Conservation (phyloP, 2,329 filamentous ascomycete genomes). For the Penicillium oxalicum region DNA sequence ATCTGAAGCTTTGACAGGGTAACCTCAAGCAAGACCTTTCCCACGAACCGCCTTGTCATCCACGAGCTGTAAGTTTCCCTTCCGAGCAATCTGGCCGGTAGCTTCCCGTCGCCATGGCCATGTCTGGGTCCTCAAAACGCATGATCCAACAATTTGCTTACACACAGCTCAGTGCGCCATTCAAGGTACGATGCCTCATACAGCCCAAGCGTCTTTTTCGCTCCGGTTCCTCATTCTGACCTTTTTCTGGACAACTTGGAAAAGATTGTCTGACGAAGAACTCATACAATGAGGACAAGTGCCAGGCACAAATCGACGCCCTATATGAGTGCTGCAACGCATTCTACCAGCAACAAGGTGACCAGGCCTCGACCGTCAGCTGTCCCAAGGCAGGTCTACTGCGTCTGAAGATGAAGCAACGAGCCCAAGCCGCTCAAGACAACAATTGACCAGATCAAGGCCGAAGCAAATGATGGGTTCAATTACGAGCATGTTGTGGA, state of each 20-base stretch:
- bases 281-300: conserved; percentile 79
- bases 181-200: conserved; percentile 56
- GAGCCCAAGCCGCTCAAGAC: conserved; percentile 39
- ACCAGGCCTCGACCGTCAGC: conserved; percentile 68
- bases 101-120: not conserved
- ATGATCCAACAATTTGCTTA: conserved; percentile 13
- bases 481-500: too few relatives aligned
- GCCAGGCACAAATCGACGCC: conserved; percentile 69
- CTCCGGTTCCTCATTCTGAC: too few relatives aligned
- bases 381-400: conserved; percentile 80
- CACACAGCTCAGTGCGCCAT: conserved; percentile 66
- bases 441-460: conserved; percentile 17
- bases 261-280: conserved; percentile 78
- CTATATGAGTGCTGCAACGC: conserved; percentile 89
- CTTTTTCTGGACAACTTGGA: too few relatives aligned
- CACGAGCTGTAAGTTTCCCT: conserved; percentile 60
- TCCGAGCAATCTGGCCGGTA: not conserved
- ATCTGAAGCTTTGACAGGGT: conserved; percentile 17
- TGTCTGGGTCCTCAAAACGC: too few relatives aligned
- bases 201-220: not conserved
- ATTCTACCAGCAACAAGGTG: conserved; percentile 76
- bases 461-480: not conserved
- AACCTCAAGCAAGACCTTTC: conserved; percentile 63
- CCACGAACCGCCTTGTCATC: conserved; percentile 74
- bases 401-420: conserved; percentile 78